Evolutionary conservation across 129 eudicot species (phyloP), one percentile per base, ranked within the genome.

Genomic region (Chrysanthemum lavandulifolium): DNA sequence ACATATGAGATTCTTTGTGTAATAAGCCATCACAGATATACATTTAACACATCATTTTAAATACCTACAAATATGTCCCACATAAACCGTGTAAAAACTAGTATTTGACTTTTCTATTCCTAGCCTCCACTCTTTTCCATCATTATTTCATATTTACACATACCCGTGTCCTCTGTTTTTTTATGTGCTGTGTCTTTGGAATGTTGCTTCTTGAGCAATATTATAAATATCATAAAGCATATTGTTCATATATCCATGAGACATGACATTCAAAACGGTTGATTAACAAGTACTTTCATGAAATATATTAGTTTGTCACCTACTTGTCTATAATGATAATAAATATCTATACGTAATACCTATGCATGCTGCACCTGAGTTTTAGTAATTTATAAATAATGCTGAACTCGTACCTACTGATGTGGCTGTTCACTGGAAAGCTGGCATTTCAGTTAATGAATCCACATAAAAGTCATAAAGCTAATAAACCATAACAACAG

Each of bases 1-100:
- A 52, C 64, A 51, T 59, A 18, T 69, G 61, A 49, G 33, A 43
- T 52, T 40, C 70, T 36, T 49, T 61, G 54, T n/a, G 21, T 9
- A 49, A 10, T 11, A 29, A 61, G n/a, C 47, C 45, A 62, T 62
- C n/a, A 13, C 36, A 13, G 27, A 10, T 6, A 23, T 15, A 62
- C 10, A 40, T 62, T 31, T 5, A 10, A 61, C 13, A 36, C 14
- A 61, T 25, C 5, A 1, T 29, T 29, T 2, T 62, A 59, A 0
- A 13, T 9, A 59, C 45, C 47, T 40, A 62, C 9, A 13, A 2
- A 62, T 62, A 62, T 31, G 7, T 62, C 13, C 47, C 47, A 61
- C 67, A 23, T 13, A 61, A 11, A 62, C 14, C 11, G 0, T 13
- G 18, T 31, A 62, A 13, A 25, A 45, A 13, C n/a, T 12, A 61